These are phyloP conservation scores for Chaetomium olivaceum DNA, from an alignment of 2,329 filamentous ascomycete genomes.

Conservation along the genomic window DNA sequence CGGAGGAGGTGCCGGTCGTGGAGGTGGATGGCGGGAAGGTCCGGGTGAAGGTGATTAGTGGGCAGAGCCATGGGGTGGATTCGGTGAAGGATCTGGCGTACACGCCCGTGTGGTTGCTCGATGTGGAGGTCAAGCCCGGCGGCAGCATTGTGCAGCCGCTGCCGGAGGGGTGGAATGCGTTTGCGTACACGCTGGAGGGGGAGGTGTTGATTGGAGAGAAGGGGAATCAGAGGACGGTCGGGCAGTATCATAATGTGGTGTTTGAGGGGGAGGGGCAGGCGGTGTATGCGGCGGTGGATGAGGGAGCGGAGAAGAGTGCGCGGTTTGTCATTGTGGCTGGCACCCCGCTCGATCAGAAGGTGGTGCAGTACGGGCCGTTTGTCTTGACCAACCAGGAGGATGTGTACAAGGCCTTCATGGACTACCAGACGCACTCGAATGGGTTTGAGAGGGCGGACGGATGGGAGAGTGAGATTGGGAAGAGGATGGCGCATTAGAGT, in stretches of 20 bases:
- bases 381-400: slow-evolving; percentile 72
- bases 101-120: slow-evolving; percentile 95
- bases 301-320: slow-evolving; percentile 59
- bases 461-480: slow-evolving; percentile 87
- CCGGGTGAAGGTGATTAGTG: slow-evolving; percentile 85
- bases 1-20: slow-evolving; percentile 75
- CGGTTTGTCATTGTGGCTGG: slow-evolving; percentile 74
- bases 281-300: slow-evolving; percentile 69
- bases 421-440: slow-evolving; percentile 72
- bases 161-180: slow-evolving; percentile 83
- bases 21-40: slow-evolving; percentile 72
- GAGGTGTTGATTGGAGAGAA: slow-evolving; percentile 63
- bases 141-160: slow-evolving; percentile 73
- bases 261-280: slow-evolving; percentile 79
- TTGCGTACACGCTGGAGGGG: slow-evolving; percentile 82
- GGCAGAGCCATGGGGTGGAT: slow-evolving; percentile 79
- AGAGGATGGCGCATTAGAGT: slow-evolving; percentile 58
- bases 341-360: slow-evolving; percentile 74
- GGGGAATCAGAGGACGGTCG: slow-evolving; percentile 54
- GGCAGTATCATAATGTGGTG: slow-evolving; percentile 83
- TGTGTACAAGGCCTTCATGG: slow-evolving; percentile 73
- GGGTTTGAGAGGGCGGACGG: slow-evolving; percentile 77
- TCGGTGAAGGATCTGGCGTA: slow-evolving; percentile 89
- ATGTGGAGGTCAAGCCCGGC: slow-evolving; percentile 77
- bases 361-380: slow-evolving; percentile 84